Conservation (phyloP, 495 filamentous ascomycete species). For the Baudoinia panamericana region DNA sequence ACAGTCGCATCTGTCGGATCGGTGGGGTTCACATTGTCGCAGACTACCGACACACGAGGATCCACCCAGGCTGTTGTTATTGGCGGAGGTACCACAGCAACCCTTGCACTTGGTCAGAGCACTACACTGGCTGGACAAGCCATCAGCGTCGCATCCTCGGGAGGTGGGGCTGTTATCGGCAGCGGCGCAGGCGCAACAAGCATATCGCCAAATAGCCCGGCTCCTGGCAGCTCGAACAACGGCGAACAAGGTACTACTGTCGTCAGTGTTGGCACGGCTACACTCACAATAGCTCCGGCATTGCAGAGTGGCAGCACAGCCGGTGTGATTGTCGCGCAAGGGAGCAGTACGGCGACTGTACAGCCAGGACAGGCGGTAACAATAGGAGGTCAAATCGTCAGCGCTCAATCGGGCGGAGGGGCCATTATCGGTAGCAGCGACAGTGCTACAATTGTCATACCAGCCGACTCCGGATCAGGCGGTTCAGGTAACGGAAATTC, state of each 20-base stretch:
- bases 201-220: neutral
- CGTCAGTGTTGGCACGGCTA: neutral
- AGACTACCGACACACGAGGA: neutral
- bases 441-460: too few relatives aligned
- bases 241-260: neutral
- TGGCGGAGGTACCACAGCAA: neutral
- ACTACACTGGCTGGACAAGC: neutral
- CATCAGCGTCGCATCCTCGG: neutral
- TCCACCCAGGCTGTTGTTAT: neutral
- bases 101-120: neutral
- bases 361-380: neutral
- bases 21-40: neutral
- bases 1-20: neutral
- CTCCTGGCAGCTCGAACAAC: neutral
- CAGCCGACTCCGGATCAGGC: too few relatives aligned
- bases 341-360: neutral
- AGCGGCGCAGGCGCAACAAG: neutral
- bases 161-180: neutral
- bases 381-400: neutral
- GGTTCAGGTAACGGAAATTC: too few relatives aligned
- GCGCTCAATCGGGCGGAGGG: neutral
- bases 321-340: neutral
- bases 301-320: neutral
- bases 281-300: neutral
- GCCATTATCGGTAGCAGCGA: neutral